Percentiles rank a stretch among this genome's conserved stretches.
Evolutionary conservation across 768 basidiomycete genomes (phyloP).

Genomic region (Kwoniella europaea): DNA sequence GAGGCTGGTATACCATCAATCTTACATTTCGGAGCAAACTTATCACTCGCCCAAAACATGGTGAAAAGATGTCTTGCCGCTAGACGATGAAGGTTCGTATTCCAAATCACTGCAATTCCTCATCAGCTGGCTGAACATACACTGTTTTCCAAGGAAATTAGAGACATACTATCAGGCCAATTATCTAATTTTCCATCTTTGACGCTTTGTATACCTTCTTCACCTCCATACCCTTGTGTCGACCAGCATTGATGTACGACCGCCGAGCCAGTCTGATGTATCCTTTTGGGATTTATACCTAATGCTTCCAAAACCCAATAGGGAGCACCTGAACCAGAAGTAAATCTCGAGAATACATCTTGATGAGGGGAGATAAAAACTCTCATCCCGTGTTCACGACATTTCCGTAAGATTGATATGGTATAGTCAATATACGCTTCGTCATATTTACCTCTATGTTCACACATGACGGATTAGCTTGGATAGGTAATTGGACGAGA

Average conservation of each 20-base stretch:
- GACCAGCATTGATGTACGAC: conserved; percentile 37
- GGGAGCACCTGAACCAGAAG: conserved; percentile 91
- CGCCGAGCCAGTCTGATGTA: conserved; percentile 48
- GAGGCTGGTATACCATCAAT: conserved; percentile 93
- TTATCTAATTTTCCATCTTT: conserved; percentile 27
- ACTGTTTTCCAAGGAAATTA: conserved; percentile 62
- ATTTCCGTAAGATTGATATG: conserved; percentile 81
- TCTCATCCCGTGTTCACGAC: conserved; percentile 87
- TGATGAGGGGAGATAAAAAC: conserved; percentile 91
- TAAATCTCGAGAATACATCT: conserved; percentile 95
- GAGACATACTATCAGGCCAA: conserved; percentile 45
- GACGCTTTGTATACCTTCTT: conserved; percentile 38
- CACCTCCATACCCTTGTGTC: conserved; percentile 34
- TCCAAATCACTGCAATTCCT: conserved; percentile 80
- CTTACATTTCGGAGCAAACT: conserved; percentile 86
- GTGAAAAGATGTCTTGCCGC: conserved; percentile 89
- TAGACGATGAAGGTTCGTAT: conserved; percentile 88
- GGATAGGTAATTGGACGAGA: background rate
- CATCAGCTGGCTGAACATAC: conserved; percentile 64
- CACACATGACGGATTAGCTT: conserved; percentile 4
- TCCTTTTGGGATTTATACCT: conserved; percentile 74
- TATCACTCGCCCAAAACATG: conserved; percentile 87
- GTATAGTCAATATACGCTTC: conserved; percentile 91
- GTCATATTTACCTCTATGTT: conserved; percentile 80
- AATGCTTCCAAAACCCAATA: conserved; percentile 90